Percentiles rank a stretch among this genome's conserved stretches.
phyloP scores from a whole-genome alignment of 495 filamentous ascomycete genomes.

The Cercophora scortea region DNA sequence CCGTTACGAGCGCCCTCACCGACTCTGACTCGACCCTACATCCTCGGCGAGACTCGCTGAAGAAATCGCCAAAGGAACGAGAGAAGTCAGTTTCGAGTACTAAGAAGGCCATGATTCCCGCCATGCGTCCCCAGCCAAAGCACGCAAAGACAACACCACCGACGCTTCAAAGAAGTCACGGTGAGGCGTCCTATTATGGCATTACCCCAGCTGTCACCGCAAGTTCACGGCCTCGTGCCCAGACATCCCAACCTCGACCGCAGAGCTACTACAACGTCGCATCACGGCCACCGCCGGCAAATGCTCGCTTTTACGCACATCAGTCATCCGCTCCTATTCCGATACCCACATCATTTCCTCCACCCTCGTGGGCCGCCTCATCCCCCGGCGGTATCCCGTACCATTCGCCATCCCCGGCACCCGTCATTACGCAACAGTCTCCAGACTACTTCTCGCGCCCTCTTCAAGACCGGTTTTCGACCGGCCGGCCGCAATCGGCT shows the following conservation, averaged over 20 bases:
- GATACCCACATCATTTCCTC: constrained; percentile 8
- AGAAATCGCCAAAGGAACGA: constrained; percentile 24
- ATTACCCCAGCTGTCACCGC: constrained; percentile 24
- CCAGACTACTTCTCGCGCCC: constrained; percentile 24
- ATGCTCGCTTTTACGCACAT: constrained; percentile 15
- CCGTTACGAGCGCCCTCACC: constrained; percentile 21
- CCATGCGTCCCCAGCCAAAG: constrained; percentile 17
- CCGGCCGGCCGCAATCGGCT: constrained; percentile 32
- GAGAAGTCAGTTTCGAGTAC: constrained; percentile 14
- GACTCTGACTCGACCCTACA: constrained; percentile 39
- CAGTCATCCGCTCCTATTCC: constrained; percentile 7
- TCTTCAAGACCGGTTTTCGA: constrained; percentile 27
- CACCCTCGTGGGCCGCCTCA: constrained; percentile 20
- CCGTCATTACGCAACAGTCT: constrained; percentile 13
- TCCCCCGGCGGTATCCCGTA: constrained; percentile 9
- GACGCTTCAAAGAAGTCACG: constrained; percentile 12
- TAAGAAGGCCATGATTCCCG: constrained; percentile 23
- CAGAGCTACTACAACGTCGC: constrained; percentile 30
- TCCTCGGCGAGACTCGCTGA: constrained; percentile 16
- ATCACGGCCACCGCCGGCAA: constrained; percentile 21
- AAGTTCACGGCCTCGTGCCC: constrained; percentile 32
- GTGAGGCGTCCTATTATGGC: constrained; percentile 34
- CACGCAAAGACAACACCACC: constrained; percentile 21
- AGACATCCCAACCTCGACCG: constrained; percentile 21
- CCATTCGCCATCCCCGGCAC: constrained; percentile 7